phyloP scores from a whole-genome alignment of 2,329 filamentous ascomycete species.

The Amauroascus verrucosus region DNA sequence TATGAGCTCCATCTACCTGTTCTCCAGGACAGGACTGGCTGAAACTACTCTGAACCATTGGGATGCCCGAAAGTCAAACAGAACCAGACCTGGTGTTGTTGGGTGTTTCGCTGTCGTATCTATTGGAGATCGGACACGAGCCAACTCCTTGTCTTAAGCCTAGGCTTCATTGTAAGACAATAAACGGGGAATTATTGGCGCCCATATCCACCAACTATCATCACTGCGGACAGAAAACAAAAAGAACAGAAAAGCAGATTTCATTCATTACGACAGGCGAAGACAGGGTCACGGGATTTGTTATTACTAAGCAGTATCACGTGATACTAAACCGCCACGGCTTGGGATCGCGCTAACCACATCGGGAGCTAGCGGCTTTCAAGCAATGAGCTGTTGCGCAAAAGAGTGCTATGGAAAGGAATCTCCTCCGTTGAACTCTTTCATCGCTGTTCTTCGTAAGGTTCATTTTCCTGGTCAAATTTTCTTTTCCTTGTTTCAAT shows the following conservation, averaged over 20 bases:
- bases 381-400: not conserved
- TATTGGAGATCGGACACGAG: too few species aligned
- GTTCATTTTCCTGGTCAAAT: not conserved
- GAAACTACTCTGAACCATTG: conserved; percentile 3
- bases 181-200: too few species aligned
- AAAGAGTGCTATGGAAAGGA: not conserved
- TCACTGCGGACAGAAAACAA: too few species aligned
- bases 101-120: too few species aligned
- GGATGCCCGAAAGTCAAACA: not conserved
- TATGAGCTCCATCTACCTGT: not conserved
- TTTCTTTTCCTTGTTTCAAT: not conserved
- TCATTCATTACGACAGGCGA: too few species aligned
- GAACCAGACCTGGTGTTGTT: not conserved
- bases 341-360: not conserved
- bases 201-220: too few species aligned
- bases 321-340: not conserved
- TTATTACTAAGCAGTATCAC: not conserved
- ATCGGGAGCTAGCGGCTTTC: not conserved
- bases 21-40: not conserved
- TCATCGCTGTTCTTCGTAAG: not conserved
- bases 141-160: too few species aligned
- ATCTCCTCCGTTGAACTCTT: not conserved
- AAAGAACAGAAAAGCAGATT: too few species aligned
- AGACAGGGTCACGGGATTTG: too few species aligned
- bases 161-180: too few species aligned